These are phyloP conservation scores for Fusarium sp. DNA, from an alignment of 2,329 filamentous ascomycete species.

Conservation along the genomic window DNA sequence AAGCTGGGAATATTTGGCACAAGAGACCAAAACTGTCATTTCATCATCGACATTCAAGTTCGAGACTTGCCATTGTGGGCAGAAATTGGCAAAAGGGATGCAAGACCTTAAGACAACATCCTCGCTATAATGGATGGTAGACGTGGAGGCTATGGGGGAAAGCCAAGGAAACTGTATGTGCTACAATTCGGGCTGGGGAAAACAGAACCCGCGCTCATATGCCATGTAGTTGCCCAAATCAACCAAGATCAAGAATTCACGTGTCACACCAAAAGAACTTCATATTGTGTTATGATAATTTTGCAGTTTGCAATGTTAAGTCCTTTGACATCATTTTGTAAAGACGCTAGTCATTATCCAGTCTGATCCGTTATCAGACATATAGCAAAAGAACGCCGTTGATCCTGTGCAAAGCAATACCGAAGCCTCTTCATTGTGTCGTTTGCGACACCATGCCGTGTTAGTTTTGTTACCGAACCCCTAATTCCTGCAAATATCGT, in stretches of 20 bases:
- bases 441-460: constrained; percentile 16
- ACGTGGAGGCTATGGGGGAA: background rate
- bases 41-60: background rate
- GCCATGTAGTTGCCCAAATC: background rate
- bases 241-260: background rate
- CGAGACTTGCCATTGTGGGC: background rate
- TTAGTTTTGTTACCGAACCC: constrained; percentile 19
- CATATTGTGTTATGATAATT: background rate
- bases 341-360: constrained; percentile 32
- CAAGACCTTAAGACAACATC: background rate
- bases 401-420: constrained; percentile 34
- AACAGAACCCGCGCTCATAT: background rate
- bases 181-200: background rate
- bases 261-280: background rate
- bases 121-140: background rate
- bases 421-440: constrained; percentile 10
- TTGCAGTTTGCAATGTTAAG: constrained; percentile 6
- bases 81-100: background rate
- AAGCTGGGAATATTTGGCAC: too few species aligned
- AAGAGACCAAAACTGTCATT: background rate
- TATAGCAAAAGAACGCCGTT: constrained; percentile 41
- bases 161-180: background rate
- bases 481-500: constrained; percentile 11
- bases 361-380: constrained; percentile 28
- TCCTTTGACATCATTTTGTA: constrained; percentile 29